Evolutionary conservation across 2,329 filamentous ascomycete species (phyloP), one percentile per base, ranked within the genome.

Genomic region (Aspergillus neoniger): DNA sequence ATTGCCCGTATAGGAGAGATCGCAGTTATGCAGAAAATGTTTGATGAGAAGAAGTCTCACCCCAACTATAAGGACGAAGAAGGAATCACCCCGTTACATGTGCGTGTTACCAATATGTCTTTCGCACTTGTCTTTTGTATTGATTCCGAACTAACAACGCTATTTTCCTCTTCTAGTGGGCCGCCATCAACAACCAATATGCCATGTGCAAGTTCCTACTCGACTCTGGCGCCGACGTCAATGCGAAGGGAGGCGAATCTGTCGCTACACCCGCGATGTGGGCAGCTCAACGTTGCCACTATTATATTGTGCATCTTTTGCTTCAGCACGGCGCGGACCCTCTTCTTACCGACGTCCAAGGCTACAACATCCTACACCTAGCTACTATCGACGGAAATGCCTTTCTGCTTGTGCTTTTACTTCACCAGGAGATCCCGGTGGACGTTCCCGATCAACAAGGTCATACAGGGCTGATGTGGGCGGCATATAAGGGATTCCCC

Each of bases 101-200:
- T 97, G 84, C 70, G 85, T 81, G 52, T 55, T 63, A 58, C 49
- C 25, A 21, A 36, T 23, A 32, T 41, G 8, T 28, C 21, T 39
- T 8, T 36, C 5, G 21, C 8, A 19, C 32, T 44, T 19, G 6
- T 21, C 4, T 12, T 9, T 21, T 9, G 21, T 5, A 32, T 30
- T 10, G 23, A 36, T 14, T 25, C 8, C 15, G 30, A 17, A 60
- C 63, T 65, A 55, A 67, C 62, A 39, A 15, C 54, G 32, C 9
- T 59, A 64, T 69, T 39, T 52, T 59, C 52, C 60, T 25, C 54
- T 60, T 67, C 56, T 74, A 99, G 92, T 99, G 95, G 95, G 95
- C 95, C 50, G 92, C 96, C 39, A 98, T 99, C 76, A 99, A 99
- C 81, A 98, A 98, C 74, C 95, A 97, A 76, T 96, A 94, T 80